phyloP scores from a whole-genome alignment of 2,329 filamentous ascomycete genomes.

The Cercospora sp. region DNA sequence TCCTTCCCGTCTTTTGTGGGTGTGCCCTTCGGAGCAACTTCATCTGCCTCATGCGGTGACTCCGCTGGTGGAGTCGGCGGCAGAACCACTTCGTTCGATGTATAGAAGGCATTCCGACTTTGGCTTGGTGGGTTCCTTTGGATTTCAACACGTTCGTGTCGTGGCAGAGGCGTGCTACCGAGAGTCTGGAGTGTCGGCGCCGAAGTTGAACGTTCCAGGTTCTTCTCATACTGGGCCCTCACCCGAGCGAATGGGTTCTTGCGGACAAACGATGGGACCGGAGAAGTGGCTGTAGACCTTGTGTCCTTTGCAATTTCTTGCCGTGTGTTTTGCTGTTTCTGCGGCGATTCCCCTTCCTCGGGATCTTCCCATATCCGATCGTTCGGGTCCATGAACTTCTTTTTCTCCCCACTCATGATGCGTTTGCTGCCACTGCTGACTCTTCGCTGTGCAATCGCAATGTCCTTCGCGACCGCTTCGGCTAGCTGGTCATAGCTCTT shows the following conservation, averaged over 20 bases:
- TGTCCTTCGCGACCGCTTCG: constrained; percentile 38
- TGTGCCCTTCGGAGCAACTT: constrained; percentile 37
- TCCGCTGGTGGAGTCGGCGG: constrained; percentile 38
- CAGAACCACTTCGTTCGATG: constrained; percentile 58
- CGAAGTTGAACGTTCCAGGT: constrained; percentile 45
- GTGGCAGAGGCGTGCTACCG: constrained; percentile 28
- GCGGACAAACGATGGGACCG: constrained; percentile 50
- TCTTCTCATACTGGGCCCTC: constrained; percentile 53
- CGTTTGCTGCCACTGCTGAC: constrained; percentile 64
- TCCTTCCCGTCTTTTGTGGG: constrained; percentile 54
- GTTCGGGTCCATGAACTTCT: constrained; percentile 66
- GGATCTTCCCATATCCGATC: constrained; percentile 91
- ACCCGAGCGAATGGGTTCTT: constrained; percentile 66
- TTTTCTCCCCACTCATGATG: constrained; percentile 68
- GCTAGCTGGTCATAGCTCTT: constrained; percentile 42
- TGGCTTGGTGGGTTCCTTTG: constrained; percentile 81
- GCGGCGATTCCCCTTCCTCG: constrained; percentile 46
- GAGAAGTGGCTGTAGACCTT: constrained; percentile 22
- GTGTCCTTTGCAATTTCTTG: constrained; percentile 9
- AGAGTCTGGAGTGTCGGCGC: constrained; percentile 44
- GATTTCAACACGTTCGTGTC: constrained; percentile 65
- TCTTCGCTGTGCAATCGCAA: constrained; percentile 44
- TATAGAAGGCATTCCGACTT: constrained; percentile 79
- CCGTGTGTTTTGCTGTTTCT: constrained; percentile 18
- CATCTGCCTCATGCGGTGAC: constrained; percentile 42